phyloP scores from a whole-genome alignment of 2,329 filamentous ascomycete genomes.

The Fusarium sp. region DNA sequence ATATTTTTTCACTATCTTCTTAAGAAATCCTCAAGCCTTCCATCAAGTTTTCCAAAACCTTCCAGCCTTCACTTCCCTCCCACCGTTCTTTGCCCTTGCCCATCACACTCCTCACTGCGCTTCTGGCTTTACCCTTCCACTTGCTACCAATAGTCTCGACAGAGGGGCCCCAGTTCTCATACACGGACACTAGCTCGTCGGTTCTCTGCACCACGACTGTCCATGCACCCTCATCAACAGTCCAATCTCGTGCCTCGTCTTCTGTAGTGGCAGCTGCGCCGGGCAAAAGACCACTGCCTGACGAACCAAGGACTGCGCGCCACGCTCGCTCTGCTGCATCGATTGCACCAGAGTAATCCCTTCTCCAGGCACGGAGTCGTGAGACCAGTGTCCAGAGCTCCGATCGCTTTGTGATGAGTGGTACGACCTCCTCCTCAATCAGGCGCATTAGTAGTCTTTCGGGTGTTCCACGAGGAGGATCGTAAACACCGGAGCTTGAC shows the following conservation, averaged over 20 bases:
- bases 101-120: conserved; percentile 84
- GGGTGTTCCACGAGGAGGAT: conserved; percentile 65
- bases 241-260: conserved; percentile 50
- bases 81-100: conserved; percentile 83
- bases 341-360: conserved; percentile 76
- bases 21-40: conserved; percentile 61
- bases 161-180: conserved; percentile 80
- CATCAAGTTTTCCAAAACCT: conserved; percentile 66
- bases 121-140: conserved; percentile 91
- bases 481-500: conserved; percentile 47
- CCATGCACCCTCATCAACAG: conserved; percentile 73
- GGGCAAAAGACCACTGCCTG: conserved; percentile 58
- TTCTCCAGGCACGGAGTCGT: conserved; percentile 77
- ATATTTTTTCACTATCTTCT: not conserved
- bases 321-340: conserved; percentile 91
- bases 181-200: conserved; percentile 81
- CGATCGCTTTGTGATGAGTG: conserved; percentile 83
- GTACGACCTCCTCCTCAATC: conserved; percentile 78
- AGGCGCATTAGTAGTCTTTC: conserved; percentile 75
- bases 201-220: conserved; percentile 79
- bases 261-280: conserved; percentile 53
- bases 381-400: conserved; percentile 81
- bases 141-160: conserved; percentile 76
- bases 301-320: conserved; percentile 73
- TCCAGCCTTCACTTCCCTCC: conserved; percentile 81